Conservation (phyloP, 164 flowering plant species). For the Protea cynaroides region DNA sequence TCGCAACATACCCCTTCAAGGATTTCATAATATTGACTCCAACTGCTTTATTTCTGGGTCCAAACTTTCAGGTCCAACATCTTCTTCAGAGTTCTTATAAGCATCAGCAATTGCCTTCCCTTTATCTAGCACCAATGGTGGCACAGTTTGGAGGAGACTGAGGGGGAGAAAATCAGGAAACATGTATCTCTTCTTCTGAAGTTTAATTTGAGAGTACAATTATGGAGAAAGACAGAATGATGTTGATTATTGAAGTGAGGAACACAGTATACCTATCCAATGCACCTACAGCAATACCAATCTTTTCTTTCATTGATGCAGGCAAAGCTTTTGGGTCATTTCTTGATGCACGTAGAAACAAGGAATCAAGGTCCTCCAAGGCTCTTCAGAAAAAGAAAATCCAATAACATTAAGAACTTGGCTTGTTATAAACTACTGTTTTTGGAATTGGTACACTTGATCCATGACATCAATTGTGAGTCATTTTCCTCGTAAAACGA, state of each 20-base stretch:
- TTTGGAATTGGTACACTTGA: not conserved
- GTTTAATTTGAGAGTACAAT: too few relatives aligned
- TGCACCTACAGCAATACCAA: constrained; percentile 47
- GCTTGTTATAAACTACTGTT: not conserved
- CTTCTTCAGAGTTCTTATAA: constrained; percentile 38
- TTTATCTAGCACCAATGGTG: constrained; percentile 56
- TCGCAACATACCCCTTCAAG: not conserved
- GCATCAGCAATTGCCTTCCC: constrained; percentile 78
- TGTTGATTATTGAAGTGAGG: not conserved
- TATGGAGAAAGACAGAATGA: not conserved
- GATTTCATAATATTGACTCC: constrained; percentile 43
- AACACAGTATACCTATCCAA: constrained; percentile 52
- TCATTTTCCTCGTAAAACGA: constrained; percentile 1
- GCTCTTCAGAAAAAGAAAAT: constrained; percentile 41
- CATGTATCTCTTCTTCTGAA: not conserved
- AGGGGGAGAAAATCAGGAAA: not conserved
- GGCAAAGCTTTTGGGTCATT: constrained; percentile 54
- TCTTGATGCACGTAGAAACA: constrained; percentile 76
- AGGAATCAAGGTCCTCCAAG: constrained; percentile 83
- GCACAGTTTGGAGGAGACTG: constrained; percentile 85
- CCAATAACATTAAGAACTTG: constrained; percentile 5
- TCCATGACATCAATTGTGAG: not conserved
- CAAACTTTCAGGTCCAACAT: constrained; percentile 23
- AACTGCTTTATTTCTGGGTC: constrained; percentile 69
- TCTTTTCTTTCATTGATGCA: constrained; percentile 60